A percentile compares a stretch with the other conserved stretches of the same genome.
Evolutionary conservation across 495 filamentous ascomycete genomes (phyloP).

Genomic region (Aeminium ludgeri): DNA sequence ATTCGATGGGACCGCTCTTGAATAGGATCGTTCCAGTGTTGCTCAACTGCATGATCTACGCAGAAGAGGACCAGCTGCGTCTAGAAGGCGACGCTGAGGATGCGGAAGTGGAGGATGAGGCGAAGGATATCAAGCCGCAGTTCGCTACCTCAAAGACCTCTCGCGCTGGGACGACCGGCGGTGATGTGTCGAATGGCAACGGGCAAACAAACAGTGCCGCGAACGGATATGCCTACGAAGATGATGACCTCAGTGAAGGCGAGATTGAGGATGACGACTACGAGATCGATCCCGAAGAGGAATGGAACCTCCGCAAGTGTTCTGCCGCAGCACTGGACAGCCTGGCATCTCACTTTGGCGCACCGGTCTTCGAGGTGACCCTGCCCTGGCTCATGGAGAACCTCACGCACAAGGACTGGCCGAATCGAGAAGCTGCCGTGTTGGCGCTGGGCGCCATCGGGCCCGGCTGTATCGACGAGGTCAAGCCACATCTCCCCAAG

Average conservation of each 20-base stretch:
- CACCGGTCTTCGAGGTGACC: conserved; percentile 75
- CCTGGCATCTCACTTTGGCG: conserved; percentile 76
- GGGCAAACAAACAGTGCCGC: conserved; percentile 16
- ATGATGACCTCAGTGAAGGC: conserved; percentile 66
- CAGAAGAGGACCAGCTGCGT: conserved; percentile 76
- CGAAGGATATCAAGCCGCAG: conserved; percentile 79
- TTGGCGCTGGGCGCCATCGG: conserved; percentile 89
- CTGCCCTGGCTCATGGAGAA: conserved; percentile 86
- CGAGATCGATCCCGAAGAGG: conserved; percentile 69
- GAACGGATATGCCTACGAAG: conserved; percentile 28
- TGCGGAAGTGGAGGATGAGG: conserved; percentile 77
- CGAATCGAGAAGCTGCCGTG: conserved; percentile 83
- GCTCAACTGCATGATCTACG: conserved; percentile 90
- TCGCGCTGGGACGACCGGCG: conserved; percentile 25
- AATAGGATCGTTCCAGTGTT: conserved; percentile 77
- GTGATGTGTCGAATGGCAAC: conserved; percentile 30
- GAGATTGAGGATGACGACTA: conserved; percentile 66
- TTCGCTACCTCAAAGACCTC: conserved; percentile 64
- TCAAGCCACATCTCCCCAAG: conserved; percentile 79
- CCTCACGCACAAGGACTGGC: conserved; percentile 76
- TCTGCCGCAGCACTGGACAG: conserved; percentile 92
- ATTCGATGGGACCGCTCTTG: conserved; percentile 57
- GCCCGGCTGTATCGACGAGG: conserved; percentile 80
- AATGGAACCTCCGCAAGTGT: conserved; percentile 94
- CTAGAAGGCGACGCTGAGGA: conserved; percentile 66